Base-by-base conservation (phyloP, 2,329 filamentous ascomycete genomes). In the Endothia cerciana region DNA sequence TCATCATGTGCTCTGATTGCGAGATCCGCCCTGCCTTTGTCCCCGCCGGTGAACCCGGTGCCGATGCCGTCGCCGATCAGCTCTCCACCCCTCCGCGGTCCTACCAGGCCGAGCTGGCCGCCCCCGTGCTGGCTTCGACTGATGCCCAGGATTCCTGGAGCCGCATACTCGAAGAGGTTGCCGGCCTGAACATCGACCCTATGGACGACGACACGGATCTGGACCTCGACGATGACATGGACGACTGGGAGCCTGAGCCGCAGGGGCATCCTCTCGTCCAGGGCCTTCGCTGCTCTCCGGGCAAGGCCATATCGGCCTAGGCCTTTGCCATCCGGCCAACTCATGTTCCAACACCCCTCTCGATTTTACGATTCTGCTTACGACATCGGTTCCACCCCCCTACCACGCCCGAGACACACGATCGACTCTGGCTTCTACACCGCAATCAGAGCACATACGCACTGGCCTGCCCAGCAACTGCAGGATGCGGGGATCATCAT, bases 1-100 rank as follows among this genome's bases (percentile, higher is more conserved):
- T 81, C 68, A 76, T 85, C 66, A 72, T 73, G 57, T 85, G 82
- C 74, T 73, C 71, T 67, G 74, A 72, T 33, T 84, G 82, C 68
- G 74, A 74, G 22, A 62, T 67, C 11, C 62, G 66, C 25, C 68
- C 73, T 19, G 71, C 70, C 47, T 63, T 70, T 25, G 65, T 65
- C 45, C 59, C 60, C 45, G 28, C 59, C 64, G 30, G 62, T 25
- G n/a, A 60, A 22, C 28, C 62, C 45, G 58, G 22, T 40, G 38
- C 43, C 63, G 70, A 70, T 63, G 63, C 70, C 56, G 65, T 68
- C 19, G 51, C 49, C 17, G 65, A 67, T 19, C 40, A 61, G 10
- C 51, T 51, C 40, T 60, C 41, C 49, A 68, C 55, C 58, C 66
- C 57, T 19, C 64, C 66, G n/a, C 33, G 62, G 49, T 53, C 64